Conservation (phyloP, 257 asterid genomes). For the Capsicum rhomboideum region DNA sequence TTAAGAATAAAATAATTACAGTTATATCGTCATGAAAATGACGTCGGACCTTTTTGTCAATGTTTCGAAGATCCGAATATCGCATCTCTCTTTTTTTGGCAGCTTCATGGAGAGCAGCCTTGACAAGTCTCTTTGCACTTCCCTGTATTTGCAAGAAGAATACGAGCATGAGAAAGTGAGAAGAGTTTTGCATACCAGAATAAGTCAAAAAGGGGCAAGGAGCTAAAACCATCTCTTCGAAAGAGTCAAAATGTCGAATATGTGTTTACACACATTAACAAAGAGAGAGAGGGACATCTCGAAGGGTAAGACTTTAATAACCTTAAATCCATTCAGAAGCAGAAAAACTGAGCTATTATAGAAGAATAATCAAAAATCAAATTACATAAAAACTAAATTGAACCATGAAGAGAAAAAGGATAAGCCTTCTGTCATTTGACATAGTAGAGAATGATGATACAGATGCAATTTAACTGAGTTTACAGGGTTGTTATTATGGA, state of each 20-base stretch:
- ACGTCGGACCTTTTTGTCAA: constrained; percentile 30
- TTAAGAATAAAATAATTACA: constrained; percentile 26
- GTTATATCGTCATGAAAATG: constrained; percentile 33
- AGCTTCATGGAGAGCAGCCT: constrained; percentile 33
- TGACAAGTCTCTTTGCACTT: constrained; percentile 31
- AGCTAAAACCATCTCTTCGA: not conserved
- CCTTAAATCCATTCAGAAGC: not conserved
- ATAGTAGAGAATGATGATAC: not conserved
- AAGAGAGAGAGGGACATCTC: not conserved
- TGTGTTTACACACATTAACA: not conserved
- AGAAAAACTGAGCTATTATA: not conserved
- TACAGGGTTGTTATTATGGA: not conserved
- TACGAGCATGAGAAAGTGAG: not conserved
- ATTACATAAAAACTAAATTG: not conserved
- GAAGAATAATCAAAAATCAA: not conserved
- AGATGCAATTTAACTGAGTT: not conserved
- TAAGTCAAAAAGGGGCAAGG: not conserved
- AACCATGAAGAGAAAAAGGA: not conserved
- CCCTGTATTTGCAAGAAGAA: constrained; percentile 14
- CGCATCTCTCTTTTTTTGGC: constrained; percentile 37
- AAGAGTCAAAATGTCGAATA: not conserved
- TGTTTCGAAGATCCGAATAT: constrained; percentile 21
- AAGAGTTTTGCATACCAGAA: not conserved
- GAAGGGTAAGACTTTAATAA: not conserved
- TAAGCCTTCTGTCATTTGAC: not conserved